Evolutionary conservation across 192 early-diverging fungal genomes (phyloP).

Genomic region (Coemansia sp.): DNA sequence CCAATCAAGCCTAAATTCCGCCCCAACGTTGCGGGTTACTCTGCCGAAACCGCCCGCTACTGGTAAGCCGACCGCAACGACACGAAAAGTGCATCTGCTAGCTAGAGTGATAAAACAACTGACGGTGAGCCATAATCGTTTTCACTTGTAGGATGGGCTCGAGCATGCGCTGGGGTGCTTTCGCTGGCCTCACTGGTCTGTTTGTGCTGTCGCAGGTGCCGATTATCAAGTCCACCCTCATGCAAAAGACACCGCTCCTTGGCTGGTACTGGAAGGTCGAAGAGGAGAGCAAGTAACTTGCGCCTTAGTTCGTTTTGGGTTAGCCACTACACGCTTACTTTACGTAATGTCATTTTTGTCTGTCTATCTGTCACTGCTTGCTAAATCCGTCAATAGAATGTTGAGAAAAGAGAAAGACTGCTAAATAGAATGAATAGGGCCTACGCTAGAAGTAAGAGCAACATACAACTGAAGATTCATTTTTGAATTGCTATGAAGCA

Average conservation of each 20-base stretch:
- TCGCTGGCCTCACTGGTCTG: slow-evolving; percentile 33
- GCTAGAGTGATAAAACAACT: neutral
- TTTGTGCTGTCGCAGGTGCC: slow-evolving; percentile 51
- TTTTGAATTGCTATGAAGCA: too few relatives aligned
- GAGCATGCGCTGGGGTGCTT: slow-evolving; percentile 44
- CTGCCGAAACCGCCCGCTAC: slow-evolving; percentile 38
- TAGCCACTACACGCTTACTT: too few relatives aligned
- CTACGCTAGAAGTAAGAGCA: too few relatives aligned
- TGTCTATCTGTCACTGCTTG: too few relatives aligned
- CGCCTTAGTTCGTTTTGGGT: neutral
- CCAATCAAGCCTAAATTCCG: slow-evolving; percentile 46
- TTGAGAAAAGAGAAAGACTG: too few relatives aligned
- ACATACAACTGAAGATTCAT: too few relatives aligned
- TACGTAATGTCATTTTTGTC: too few relatives aligned
- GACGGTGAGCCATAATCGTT: neutral
- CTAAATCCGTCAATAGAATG: too few relatives aligned
- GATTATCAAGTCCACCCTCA: slow-evolving; percentile 29
- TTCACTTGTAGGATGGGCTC: slow-evolving; percentile 31
- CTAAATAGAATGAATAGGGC: too few relatives aligned
- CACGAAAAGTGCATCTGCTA: too few relatives aligned
- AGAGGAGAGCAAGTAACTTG: slow-evolving; percentile 22
- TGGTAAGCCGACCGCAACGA: slow-evolving; percentile 26
- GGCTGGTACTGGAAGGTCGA: slow-evolving; percentile 57
- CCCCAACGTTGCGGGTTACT: slow-evolving; percentile 43
- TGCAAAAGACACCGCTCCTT: slow-evolving; percentile 43